phyloP scores from a whole-genome alignment of 2,329 filamentous ascomycete genomes.

The Penicillium concentricum region DNA sequence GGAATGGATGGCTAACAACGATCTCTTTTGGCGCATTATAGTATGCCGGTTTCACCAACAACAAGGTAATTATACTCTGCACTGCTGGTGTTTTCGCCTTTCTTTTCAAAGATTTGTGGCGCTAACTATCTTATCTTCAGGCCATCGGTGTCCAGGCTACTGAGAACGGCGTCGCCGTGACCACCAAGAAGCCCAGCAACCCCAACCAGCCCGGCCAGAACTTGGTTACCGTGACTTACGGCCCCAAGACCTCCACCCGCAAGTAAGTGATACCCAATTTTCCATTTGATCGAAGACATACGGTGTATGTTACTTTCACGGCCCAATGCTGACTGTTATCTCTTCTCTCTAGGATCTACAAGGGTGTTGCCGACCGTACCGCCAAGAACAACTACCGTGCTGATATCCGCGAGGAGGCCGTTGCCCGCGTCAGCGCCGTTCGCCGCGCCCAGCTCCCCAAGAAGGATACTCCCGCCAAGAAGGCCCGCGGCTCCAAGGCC shows the following conservation, averaged over 20 bases:
- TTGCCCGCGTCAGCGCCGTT: constrained; percentile 84
- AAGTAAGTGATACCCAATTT: constrained; percentile 59
- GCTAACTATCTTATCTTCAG: constrained; percentile 45
- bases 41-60: constrained; percentile 91
- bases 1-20: constrained; percentile 23
- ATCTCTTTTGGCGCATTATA: constrained; percentile 39
- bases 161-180: constrained; percentile 76
- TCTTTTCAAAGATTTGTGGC: background rate
- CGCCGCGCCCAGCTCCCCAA: constrained; percentile 73
- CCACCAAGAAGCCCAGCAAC: constrained; percentile 78
- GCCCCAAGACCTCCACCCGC: constrained; percentile 70
- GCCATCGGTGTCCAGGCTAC: constrained; percentile 75
- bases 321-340: constrained; percentile 3
- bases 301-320: background rate
- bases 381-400: constrained; percentile 83
- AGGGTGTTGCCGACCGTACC: constrained; percentile 75
- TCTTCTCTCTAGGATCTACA: constrained; percentile 69
- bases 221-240: constrained; percentile 66
- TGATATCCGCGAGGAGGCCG: constrained; percentile 73
- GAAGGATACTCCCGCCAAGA: constrained; percentile 71
- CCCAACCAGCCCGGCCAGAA: constrained; percentile 70
- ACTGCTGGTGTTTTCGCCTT: constrained; percentile 8
- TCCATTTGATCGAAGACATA: background rate
- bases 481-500: constrained; percentile 78
- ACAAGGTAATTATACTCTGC: constrained; percentile 64